Evolutionary conservation across 2,329 filamentous ascomycete genomes (phyloP).

Genomic region (Lasiodiplodia hormozganensis): DNA sequence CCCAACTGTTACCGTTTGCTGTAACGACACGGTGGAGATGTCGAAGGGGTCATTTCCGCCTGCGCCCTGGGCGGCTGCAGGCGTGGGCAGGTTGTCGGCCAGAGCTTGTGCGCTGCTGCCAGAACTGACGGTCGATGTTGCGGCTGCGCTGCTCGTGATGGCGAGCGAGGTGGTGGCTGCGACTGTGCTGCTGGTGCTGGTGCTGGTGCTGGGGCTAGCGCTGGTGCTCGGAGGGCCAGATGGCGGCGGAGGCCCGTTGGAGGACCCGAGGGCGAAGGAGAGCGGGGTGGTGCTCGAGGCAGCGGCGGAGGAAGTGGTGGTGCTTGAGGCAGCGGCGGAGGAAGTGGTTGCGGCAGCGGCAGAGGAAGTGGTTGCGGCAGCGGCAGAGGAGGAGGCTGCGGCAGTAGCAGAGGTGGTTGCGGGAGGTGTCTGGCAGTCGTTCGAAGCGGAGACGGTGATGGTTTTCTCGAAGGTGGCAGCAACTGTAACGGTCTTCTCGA

Average conservation of each 20-base stretch:
- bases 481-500: conserved; percentile 24
- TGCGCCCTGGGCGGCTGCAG: background rate
- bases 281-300: background rate
- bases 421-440: background rate
- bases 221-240: background rate
- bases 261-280: conserved; percentile 20
- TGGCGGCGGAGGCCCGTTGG: background rate
- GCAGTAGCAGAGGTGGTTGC: background rate
- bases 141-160: background rate
- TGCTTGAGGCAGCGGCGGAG: background rate
- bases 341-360: background rate
- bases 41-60: conserved; percentile 41
- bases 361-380: background rate
- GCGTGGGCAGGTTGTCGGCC: background rate
- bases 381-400: background rate
- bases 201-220: background rate
- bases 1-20: conserved; percentile 45
- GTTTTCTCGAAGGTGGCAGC: conserved; percentile 11
- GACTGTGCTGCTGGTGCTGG: background rate
- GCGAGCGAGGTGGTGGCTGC: background rate
- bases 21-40: conserved; percentile 42
- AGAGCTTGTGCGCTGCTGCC: background rate
- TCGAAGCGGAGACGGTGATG: conserved; percentile 3
- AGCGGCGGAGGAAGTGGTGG: background rate
- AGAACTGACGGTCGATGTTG: background rate